Base-by-base conservation (phyloP, 306 rosid species). In the Acacia confusa region DNA sequence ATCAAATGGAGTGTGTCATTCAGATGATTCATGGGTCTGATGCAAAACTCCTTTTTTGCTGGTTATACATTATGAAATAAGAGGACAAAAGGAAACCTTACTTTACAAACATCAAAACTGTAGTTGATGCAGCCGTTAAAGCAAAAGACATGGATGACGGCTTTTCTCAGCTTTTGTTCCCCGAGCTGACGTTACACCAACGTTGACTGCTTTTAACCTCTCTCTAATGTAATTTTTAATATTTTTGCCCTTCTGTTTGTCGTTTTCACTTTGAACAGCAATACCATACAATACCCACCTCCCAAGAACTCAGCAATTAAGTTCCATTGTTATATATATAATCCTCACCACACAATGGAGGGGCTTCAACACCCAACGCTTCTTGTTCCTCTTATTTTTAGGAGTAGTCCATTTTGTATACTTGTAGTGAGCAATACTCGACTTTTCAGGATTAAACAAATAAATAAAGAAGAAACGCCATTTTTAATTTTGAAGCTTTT, bases 141-240 rank as follows among this genome's bases (percentile, higher is more conserved):
- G 86, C 32, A 40, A 76, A 73, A 53, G 83, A 84, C 88, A 70
- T 14, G 75, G 34, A 86, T 65, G 83, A 81, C 83, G 89, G 86
- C 88, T 81, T 88, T 85, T 68, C 84, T 79, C 88, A 81, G 89
- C 75, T 76, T 86, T 86, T 86, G 88, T 84, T 85, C 53, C 80
- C 76, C 40, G 30, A 48, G 88, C 79, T 88, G 91, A 88, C 88
- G 91, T 86, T 73, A 43, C 34, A 79, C 75, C 75, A 57, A 38
- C 45, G 88, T 79, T 88, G 88, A 85, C 85, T 77, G 82, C 79
- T 77, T 80, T 82, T 82, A 11, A 19, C 20, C 53, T 61, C 34
- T n/a, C 15, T 22, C 28, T 36, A 36, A 36, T 36, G 40, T 36
- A 53, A 27, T 57, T 57, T 55, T 55, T 22, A 63, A 63, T 63